These are phyloP conservation scores for Exophiala spinifera DNA, from an alignment of 2,329 filamentous ascomycete species.

Conservation along the genomic window DNA sequence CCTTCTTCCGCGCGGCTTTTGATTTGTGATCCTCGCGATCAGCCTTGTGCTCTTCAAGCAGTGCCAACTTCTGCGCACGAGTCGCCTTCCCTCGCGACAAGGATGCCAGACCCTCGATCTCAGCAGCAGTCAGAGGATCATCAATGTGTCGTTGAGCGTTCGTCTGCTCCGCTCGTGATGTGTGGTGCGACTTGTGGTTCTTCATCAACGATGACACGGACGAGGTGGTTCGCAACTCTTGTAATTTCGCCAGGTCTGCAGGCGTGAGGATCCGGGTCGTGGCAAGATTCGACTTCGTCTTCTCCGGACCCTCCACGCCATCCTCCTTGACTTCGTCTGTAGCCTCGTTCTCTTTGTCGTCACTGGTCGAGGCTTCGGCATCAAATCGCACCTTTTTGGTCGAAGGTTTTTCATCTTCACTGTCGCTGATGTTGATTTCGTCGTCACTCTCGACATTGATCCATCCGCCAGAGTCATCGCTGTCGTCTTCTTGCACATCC, in stretches of 20 bases:
- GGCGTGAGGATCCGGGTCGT: constrained; percentile 92
- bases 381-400: constrained; percentile 62
- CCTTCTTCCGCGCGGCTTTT: constrained; percentile 77
- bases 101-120: constrained; percentile 82
- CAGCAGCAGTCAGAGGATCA: constrained; percentile 82
- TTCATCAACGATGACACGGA: constrained; percentile 62
- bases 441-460: constrained; percentile 84
- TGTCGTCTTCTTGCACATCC: constrained; percentile 60
- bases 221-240: constrained; percentile 75
- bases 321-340: constrained; percentile 30
- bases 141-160: constrained; percentile 67
- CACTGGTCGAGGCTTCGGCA: constrained; percentile 29
- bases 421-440: constrained; percentile 68
- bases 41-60: constrained; percentile 78
- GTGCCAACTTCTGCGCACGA: constrained; percentile 82
- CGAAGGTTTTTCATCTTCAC: constrained; percentile 67
- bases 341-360: constrained; percentile 43
- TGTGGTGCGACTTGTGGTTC: constrained; percentile 38
- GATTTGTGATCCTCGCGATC: constrained; percentile 77
- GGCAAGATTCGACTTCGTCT: constrained; percentile 65
- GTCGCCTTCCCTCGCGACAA: constrained; percentile 72
- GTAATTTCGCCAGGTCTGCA: constrained; percentile 90
- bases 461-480: constrained; percentile 81
- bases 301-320: constrained; percentile 22
- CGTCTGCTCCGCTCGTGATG: constrained; percentile 46